Percentiles rank a stretch among this genome's conserved stretches.
These are phyloP conservation scores for Monosporascus sp. DNA, from an alignment of 2,329 filamentous ascomycete genomes.

Conservation along the genomic window DNA sequence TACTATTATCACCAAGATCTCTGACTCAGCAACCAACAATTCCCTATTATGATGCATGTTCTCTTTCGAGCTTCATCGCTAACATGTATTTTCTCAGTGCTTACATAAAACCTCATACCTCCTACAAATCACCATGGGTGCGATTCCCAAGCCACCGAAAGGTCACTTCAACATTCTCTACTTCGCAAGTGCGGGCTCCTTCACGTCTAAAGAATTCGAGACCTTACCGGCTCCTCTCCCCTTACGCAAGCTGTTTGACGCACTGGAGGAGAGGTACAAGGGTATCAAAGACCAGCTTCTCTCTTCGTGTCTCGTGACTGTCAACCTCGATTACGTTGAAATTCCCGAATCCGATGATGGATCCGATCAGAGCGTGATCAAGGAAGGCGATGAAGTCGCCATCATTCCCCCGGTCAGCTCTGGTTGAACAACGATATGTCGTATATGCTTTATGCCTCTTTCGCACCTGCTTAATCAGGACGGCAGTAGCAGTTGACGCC, in stretches of 20 bases:
- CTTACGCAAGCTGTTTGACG: constrained; percentile 57
- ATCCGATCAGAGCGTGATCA: constrained; percentile 45
- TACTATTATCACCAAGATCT: constrained; percentile 66
- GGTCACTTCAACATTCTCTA: constrained; percentile 78
- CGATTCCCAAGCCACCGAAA: constrained; percentile 42
- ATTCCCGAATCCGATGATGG: constrained; percentile 43
- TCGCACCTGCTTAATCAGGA: neutral
- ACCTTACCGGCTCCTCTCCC: constrained; percentile 61
- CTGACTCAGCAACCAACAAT: constrained; percentile 43
- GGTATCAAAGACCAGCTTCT: constrained; percentile 67
- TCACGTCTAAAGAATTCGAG: constrained; percentile 65
- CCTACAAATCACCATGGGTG: constrained; percentile 24
- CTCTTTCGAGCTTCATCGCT: neutral
- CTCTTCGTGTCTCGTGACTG: constrained; percentile 67
- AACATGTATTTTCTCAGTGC: neutral
- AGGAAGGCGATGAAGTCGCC: constrained; percentile 76
- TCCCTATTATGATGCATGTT: constrained; percentile 5
- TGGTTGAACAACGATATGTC: constrained; percentile 47
- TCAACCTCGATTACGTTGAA: constrained; percentile 80
- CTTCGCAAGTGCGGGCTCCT: constrained; percentile 71
- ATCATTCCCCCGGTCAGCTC: constrained; percentile 88
- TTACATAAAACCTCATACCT: neutral
- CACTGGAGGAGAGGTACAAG: constrained; percentile 63
- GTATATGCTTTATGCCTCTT: neutral
- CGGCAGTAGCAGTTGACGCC: constrained; percentile 14